These are phyloP conservation scores for Fagopyrum esculentum DNA, from an alignment of 148 eudicot genomes.

Conservation along the genomic window DNA sequence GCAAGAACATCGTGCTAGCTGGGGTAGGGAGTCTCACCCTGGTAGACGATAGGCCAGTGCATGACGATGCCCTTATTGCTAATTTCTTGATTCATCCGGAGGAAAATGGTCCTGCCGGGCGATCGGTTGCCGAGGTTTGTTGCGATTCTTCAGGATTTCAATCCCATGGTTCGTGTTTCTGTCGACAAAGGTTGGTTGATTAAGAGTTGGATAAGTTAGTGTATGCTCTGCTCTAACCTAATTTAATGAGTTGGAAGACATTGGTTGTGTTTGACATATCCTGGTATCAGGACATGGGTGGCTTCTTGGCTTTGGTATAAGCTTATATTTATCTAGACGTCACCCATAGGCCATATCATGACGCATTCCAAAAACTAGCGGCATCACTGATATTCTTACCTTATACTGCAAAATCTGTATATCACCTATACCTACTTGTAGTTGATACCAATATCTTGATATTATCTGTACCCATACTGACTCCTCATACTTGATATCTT, in stretches of 20 bases:
- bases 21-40: slow-evolving; percentile 90
- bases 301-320: too few species aligned
- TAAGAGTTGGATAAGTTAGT: neutral
- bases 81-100: slow-evolving; percentile 69
- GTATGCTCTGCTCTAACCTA: neutral
- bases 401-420: too few species aligned
- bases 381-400: too few species aligned
- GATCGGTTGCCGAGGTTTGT: slow-evolving; percentile 72
- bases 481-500: too few species aligned
- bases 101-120: slow-evolving; percentile 31
- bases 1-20: slow-evolving; percentile 95
- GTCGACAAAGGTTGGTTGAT: slow-evolving; percentile 58
- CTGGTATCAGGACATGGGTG: too few species aligned
- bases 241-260: neutral
- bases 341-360: too few species aligned
- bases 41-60: slow-evolving; percentile 68
- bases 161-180: slow-evolving; percentile 92
- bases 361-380: too few species aligned
- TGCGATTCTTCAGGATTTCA: slow-evolving; percentile 79
- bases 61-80: slow-evolving; percentile 51
- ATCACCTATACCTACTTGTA: too few species aligned
- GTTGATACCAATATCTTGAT: too few species aligned
- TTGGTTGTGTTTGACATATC: neutral
- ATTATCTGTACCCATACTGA: too few species aligned
- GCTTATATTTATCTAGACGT: too few species aligned